Evolutionary conservation across 768 basidiomycete species (phyloP).

Genomic region (Pisolithus sp.): DNA sequence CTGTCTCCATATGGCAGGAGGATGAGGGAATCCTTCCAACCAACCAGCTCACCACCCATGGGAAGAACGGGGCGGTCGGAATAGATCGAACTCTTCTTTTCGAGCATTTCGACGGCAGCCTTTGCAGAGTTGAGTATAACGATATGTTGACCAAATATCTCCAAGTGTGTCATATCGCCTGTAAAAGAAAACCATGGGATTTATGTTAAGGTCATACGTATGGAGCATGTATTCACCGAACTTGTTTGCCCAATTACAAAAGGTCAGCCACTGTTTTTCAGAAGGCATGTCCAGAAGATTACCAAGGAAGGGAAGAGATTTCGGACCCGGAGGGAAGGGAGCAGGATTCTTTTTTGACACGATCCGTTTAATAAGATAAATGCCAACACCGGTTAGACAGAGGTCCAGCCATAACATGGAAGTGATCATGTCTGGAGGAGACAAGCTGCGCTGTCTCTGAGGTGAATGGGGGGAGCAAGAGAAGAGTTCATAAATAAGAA

Average conservation of each 20-base stretch:
- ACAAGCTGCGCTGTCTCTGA: no score
- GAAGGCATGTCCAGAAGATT: conserved; percentile 38
- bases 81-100: conserved; percentile 45
- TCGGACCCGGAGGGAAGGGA: conserved; percentile 42
- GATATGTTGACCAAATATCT: conserved; percentile 37
- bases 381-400: not conserved
- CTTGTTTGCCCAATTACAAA: conserved; percentile 33
- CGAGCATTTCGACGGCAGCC: conserved; percentile 42
- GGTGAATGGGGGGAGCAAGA: no score
- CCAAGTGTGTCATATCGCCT: not conserved
- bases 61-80: conserved; percentile 19
- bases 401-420: not conserved
- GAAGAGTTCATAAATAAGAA: no score
- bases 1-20: not conserved
- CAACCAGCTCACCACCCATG: conserved; percentile 5
- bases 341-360: not conserved
- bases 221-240: conserved; percentile 28
- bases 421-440: no score
- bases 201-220: not conserved
- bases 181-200: not conserved
- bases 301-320: conserved; percentile 26
- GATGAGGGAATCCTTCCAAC: not conserved
- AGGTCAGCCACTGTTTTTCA: conserved; percentile 31
- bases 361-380: not conserved
- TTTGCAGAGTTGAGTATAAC: conserved; percentile 42